A percentile compares a stretch with the other conserved stretches of the same genome.
Conservation (phyloP, 495 filamentous ascomycete genomes). For the Xylaria bambusicola region DNA sequence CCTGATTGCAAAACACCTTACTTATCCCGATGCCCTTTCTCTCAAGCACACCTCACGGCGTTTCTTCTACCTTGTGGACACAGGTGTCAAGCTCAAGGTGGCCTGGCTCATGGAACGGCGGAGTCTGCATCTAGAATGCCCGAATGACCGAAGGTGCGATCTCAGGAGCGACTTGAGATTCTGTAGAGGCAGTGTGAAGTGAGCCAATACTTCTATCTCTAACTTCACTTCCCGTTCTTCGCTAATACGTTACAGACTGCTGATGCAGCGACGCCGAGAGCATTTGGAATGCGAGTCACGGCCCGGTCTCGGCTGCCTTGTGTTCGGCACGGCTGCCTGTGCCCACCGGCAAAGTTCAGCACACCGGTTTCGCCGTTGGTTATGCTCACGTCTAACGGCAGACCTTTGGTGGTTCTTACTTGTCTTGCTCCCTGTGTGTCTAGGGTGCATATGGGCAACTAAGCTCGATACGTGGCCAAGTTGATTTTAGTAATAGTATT, state of each 20-base stretch:
- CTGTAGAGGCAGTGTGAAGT: constrained; percentile 55
- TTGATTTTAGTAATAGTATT: no score
- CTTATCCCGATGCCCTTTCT: constrained; percentile 59
- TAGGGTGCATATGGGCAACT: no score
- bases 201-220: constrained; percentile 17
- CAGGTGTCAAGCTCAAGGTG: constrained; percentile 64
- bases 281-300: constrained; percentile 56
- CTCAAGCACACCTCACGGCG: constrained; percentile 65
- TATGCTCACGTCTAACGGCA: no score
- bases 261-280: constrained; percentile 55
- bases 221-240: not conserved
- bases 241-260: constrained; percentile 32
- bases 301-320: constrained; percentile 53
- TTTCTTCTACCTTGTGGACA: constrained; percentile 65
- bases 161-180: constrained; percentile 54
- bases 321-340: constrained; percentile 51
- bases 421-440: no score
- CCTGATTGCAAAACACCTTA: constrained; percentile 52
- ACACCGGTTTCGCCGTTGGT: no score
- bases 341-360: constrained; percentile 36
- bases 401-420: no score
- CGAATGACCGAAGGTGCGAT: constrained; percentile 50
- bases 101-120: constrained; percentile 66
- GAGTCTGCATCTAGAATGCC: constrained; percentile 52
- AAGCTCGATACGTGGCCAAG: no score